These are phyloP conservation scores for Quercus robur DNA, from an alignment of 306 rosid species.

Conservation along the genomic window DNA sequence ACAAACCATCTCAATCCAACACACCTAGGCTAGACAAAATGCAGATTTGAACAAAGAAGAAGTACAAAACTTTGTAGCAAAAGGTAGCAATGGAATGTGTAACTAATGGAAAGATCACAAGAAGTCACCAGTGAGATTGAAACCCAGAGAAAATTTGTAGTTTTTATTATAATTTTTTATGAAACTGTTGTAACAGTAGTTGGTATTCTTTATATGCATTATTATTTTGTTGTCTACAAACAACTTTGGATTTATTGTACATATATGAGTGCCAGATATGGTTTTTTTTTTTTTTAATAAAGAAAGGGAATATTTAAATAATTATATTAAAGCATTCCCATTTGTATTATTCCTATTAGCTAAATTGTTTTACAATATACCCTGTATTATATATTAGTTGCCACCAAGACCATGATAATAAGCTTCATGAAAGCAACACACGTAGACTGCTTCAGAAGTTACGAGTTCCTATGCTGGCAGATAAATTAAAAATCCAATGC, in stretches of 20 bases:
- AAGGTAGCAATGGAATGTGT: conserved; percentile 17
- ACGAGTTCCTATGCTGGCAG: too few relatives aligned
- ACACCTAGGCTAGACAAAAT: conserved; percentile 18
- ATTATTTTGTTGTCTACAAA: not conserved
- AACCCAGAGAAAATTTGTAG: conserved; percentile 21
- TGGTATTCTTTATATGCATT: not conserved
- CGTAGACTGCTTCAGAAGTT: too few relatives aligned
- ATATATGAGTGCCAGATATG: conserved; percentile 9
- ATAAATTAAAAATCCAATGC: too few relatives aligned
- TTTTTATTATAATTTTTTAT: conserved; percentile 7
- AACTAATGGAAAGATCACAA: conserved; percentile 25
- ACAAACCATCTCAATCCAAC: conserved; percentile 19
- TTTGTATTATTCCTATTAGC: too few relatives aligned
- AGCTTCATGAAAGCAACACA: too few relatives aligned
- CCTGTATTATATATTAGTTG: too few relatives aligned
- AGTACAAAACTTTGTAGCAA: not conserved
- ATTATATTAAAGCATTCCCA: too few relatives aligned
- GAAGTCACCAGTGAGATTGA: conserved; percentile 17
- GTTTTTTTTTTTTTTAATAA: not conserved
- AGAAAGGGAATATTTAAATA: too few relatives aligned
- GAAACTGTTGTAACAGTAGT: conserved; percentile 20
- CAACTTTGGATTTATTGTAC: not conserved
- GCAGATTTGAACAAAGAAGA: conserved; percentile 45
- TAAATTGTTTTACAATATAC: too few relatives aligned
- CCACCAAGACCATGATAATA: too few relatives aligned